Evolutionary conservation across 305 asterid species (phyloP), one percentile per base, ranked within the genome.

Genomic region (Salvia sclarea): DNA sequence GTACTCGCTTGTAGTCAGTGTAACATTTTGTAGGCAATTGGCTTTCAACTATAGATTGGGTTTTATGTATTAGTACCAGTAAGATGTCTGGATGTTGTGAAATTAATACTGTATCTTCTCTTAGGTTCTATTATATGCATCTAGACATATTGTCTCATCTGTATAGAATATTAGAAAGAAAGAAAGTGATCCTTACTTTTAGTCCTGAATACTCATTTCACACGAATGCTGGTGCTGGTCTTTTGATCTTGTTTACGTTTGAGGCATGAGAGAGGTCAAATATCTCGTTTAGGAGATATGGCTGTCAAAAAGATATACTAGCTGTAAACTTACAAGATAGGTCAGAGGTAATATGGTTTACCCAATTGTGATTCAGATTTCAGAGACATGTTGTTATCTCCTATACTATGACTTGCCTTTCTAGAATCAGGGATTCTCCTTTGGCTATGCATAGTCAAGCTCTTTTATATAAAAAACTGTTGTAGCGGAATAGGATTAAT

Each of bases 251-350:
- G 52, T 22, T 25, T 11, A 45, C 10, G 38, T 16, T 67, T 24
- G n/a, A n/a, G n/a, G n/a, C n/a, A n/a, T n/a, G n/a, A n/a, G n/a
- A 47, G 64, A 25, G 41, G 64, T 54, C 21, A 52, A 44, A 9
- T 24, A 13, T 57, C 12, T 44, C 2, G 17, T 44, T 43, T 56
- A 12, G 44, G 66, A 44, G n/a, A 8, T 57, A 68, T 43, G 22
- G n/a, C 44, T 10, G 12, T 28, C 25, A 25, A 41, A 55, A 25
- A 40, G 28, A 44, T 25, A 44, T n/a, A 16, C 8, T 58, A 20
- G 30, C 40, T 57, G 12, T 43, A 25, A 55, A 68, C 64, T 55
- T 14, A 57, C 3, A 8, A 31, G 64, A 9, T 14, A 9, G 33
- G 55, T 38, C 21, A 20, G 44, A 18, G 43, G 44, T 25, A 24